Percentiles rank a stretch among this genome's conserved stretches.
phyloP scores from a whole-genome alignment of 1,139 yeast genomes.

The Blastobotrys raffinosifermentans region DNA sequence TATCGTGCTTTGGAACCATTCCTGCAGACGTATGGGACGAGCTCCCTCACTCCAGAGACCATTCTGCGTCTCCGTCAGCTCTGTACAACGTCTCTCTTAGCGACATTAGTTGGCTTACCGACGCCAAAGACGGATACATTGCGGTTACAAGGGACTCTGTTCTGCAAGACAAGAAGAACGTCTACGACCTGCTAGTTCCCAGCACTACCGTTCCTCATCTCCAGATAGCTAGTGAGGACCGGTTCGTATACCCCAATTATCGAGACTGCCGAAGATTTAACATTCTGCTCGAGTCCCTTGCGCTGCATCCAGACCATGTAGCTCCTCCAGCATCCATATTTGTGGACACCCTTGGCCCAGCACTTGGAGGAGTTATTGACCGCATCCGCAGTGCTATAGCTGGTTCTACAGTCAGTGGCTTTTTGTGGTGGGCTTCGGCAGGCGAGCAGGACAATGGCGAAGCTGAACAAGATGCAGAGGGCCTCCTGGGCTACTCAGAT shows the following conservation, averaged over 20 bases:
- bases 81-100: constrained; percentile 61
- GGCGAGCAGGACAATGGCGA: constrained; percentile 49
- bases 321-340: neutral
- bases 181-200: constrained; percentile 46
- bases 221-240: neutral
- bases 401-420: constrained; percentile 35
- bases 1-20: constrained; percentile 43
- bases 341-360: neutral
- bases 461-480: constrained; percentile 31
- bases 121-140: constrained; percentile 38
- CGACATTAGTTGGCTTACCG: constrained; percentile 36
- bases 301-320: constrained; percentile 21
- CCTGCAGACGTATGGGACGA: constrained; percentile 36
- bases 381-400: neutral
- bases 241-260: constrained; percentile 19
- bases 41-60: too few species aligned
- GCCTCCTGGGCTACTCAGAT: constrained; percentile 8
- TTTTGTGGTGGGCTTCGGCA: constrained; percentile 83
- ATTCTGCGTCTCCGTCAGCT: too few species aligned
- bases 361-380: neutral
- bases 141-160: constrained; percentile 73
- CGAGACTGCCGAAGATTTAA: constrained; percentile 28
- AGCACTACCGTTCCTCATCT: constrained; percentile 5
- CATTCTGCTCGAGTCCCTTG: constrained; percentile 20
- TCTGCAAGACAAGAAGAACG: constrained; percentile 45